Base-by-base conservation (phyloP, 2,329 filamentous ascomycete species). In the Akanthomyces dipterigenus region DNA sequence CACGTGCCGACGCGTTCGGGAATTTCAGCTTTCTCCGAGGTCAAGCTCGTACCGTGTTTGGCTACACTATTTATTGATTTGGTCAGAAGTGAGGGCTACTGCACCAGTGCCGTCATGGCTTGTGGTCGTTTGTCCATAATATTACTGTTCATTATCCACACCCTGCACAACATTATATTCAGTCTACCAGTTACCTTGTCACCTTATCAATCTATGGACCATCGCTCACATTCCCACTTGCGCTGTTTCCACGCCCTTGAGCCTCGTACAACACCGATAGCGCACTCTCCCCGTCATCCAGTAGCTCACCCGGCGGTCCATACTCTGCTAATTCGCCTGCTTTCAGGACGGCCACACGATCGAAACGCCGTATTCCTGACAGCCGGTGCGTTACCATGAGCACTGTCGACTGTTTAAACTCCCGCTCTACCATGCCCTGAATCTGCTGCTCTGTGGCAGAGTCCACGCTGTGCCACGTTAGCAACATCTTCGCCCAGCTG, bases 1-100 rank as follows among this genome's bases (percentile, higher is more conserved):
- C 60, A 62, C 60, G 60, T 62, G 60, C 53, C 38, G 36, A 38
- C 60, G 46, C 54, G 60, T 50, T 61, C 60, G 58, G 60, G 60
- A 51, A 43, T 28, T 34, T 12, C 26, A 31, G 5, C 51, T 53
- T 45, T 26, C 57, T 51, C 57, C 57, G 57, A 53, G 57, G 31
- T 51, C 34, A 45, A 56, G 26, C 51, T 38, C 31, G 34, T 53
- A 14, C 31, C 48, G 48, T 24, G 48, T 51, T 34, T 34, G 18
- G 26, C 28, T 26, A 40, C 34, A 14, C 6, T 26, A 34, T n/a
- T n/a, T n/a, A n/a, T n/a, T n/a, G n/a, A n/a, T n/a, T n/a, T n/a
- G n/a, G n/a, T n/a, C n/a, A n/a, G n/a, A n/a, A n/a, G n/a, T n/a
- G n/a, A n/a, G n/a, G n/a, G n/a, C n/a, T n/a, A n/a, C 14, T 18